A percentile compares a stretch with the other conserved stretches of the same genome.
Evolutionary conservation across 2,329 filamentous ascomycete genomes (phyloP).

Genomic region (Botrytis pseudocinerea): DNA sequence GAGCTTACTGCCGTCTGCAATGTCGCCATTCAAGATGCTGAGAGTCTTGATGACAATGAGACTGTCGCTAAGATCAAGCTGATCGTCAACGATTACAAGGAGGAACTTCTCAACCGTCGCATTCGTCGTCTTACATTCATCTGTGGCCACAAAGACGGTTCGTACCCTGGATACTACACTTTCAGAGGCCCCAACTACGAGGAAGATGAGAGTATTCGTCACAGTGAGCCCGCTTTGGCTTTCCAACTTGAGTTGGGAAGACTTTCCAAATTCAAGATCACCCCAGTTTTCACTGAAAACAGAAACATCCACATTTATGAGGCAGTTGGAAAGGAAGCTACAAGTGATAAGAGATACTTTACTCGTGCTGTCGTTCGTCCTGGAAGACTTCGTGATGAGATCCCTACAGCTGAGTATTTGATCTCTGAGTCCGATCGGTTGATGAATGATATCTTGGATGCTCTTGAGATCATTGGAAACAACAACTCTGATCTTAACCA

Average conservation of each 20-base stretch:
- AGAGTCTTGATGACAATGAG: slow-evolving; percentile 79
- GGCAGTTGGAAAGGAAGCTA: slow-evolving; percentile 88
- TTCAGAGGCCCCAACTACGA: slow-evolving; percentile 90
- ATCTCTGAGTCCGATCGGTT: slow-evolving; percentile 95
- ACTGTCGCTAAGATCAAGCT: slow-evolving; percentile 72
- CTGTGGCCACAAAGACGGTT: slow-evolving; percentile 89
- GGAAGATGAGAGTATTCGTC: slow-evolving; percentile 94
- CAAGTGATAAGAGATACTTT: slow-evolving; percentile 98
- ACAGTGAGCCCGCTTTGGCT: slow-evolving; percentile 92
- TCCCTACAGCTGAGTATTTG: slow-evolving; percentile 97
- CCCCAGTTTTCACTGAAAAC: slow-evolving; percentile 98
- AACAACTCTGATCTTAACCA: slow-evolving; percentile 99
- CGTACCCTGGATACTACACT: slow-evolving; percentile 95
- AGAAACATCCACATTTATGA: slow-evolving; percentile 99
- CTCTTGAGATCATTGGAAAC: slow-evolving; percentile 96
- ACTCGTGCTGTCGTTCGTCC: slow-evolving; percentile 93
- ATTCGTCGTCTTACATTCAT: slow-evolving; percentile 95
- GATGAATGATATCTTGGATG: slow-evolving; percentile 97
- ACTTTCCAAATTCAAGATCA: slow-evolving; percentile 95
- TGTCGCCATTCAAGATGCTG: slow-evolving; percentile 84
- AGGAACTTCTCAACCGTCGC: slow-evolving; percentile 76
- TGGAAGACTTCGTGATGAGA: slow-evolving; percentile 92
- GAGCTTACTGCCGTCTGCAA: slow-evolving; percentile 92
- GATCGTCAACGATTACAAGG: slow-evolving; percentile 77
- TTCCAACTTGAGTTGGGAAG: slow-evolving; percentile 97